A percentile compares a stretch with the other conserved stretches of the same genome.
Evolutionary conservation across 2,329 filamentous ascomycete genomes (phyloP).

Genomic region (Aspergillus bombycis): DNA sequence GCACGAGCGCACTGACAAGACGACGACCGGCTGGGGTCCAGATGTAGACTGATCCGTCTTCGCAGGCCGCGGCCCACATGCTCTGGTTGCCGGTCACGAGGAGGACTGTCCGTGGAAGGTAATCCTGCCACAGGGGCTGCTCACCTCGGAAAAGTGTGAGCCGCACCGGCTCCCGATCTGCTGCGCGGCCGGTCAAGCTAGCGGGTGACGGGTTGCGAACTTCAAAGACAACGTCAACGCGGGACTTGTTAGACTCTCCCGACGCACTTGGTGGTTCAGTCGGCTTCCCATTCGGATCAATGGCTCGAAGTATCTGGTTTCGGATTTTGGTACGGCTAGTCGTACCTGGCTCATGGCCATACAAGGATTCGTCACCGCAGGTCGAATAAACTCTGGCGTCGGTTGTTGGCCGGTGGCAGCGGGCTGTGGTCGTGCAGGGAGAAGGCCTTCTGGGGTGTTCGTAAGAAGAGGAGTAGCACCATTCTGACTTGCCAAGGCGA

Average conservation of each 20-base stretch:
- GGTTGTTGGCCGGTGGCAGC: conserved; percentile 63
- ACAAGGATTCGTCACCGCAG: conserved; percentile 81
- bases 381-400: conserved; percentile 82
- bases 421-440: conserved; percentile 70
- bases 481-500: conserved; percentile 61
- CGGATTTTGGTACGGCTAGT: conserved; percentile 87
- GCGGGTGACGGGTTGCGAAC: conserved; percentile 75
- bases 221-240: conserved; percentile 79
- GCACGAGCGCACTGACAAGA: conserved; percentile 77
- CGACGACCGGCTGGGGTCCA: conserved; percentile 93
- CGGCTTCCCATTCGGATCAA: conserved; percentile 61
- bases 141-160: conserved; percentile 82
- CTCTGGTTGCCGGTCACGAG: conserved; percentile 86
- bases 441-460: conserved; percentile 76
- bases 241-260: conserved; percentile 50
- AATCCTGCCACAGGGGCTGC: conserved; percentile 88
- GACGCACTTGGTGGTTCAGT: conserved; percentile 44
- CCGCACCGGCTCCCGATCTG: conserved; percentile 79
- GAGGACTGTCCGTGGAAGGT: conserved; percentile 82
- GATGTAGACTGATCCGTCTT: conserved; percentile 85
- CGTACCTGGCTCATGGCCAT: conserved; percentile 81
- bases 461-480: conserved; percentile 75
- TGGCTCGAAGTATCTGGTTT: conserved; percentile 76
- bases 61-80: conserved; percentile 91
- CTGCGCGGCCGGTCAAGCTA: conserved; percentile 60